phyloP scores from a whole-genome alignment of 495 filamentous ascomycete species.

The Parathielavia hyrcaniae region DNA sequence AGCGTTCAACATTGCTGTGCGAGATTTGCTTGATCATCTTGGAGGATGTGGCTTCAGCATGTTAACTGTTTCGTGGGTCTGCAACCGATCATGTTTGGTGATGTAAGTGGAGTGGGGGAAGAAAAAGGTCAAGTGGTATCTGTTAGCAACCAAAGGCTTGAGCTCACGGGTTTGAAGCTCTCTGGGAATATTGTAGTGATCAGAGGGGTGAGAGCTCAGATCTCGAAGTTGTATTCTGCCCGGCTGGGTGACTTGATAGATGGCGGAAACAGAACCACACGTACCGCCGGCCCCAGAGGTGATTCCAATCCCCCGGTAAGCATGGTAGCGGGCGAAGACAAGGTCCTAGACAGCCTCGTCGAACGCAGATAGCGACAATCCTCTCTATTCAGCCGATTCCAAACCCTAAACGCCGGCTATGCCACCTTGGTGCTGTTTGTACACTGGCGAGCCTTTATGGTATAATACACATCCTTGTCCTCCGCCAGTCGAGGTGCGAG shows the following conservation, averaged over 20 bases:
- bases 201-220: background rate
- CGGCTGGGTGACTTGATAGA: background rate
- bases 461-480: conserved; percentile 14
- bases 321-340: background rate
- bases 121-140: background rate
- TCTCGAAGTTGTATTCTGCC: background rate
- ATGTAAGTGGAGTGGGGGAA: background rate
- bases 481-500: background rate
- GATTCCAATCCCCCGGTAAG: background rate
- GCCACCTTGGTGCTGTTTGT: conserved; percentile 14
- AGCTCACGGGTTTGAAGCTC: background rate
- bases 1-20: background rate
- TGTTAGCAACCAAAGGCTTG: background rate
- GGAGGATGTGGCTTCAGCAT: background rate
- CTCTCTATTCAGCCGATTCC: conserved; percentile 3
- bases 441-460: conserved; percentile 18
- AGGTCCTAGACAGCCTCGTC: background rate
- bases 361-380: background rate
- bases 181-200: background rate
- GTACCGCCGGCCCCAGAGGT: too few species aligned
- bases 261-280: too few species aligned
- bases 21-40: conserved; percentile 6
- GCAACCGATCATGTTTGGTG: conserved; percentile 1
- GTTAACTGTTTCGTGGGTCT: background rate
- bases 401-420: conserved; percentile 17